Evolutionary conservation across 164 flowering plant genomes (phyloP), one percentile per base, ranked within the genome.

Genomic region (Malania oleifera): DNA sequence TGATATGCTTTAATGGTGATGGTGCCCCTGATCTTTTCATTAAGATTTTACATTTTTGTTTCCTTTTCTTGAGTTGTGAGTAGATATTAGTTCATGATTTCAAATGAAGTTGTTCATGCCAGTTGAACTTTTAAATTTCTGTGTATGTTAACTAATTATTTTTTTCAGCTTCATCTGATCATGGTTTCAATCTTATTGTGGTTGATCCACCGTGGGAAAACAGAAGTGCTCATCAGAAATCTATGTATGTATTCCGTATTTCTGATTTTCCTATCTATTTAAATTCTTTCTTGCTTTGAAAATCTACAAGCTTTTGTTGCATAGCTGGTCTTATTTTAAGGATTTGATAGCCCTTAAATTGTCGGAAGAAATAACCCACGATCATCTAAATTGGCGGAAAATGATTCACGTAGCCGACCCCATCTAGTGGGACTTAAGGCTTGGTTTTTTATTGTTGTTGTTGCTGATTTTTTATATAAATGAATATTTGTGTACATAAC

Each of bases 191-290:
- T 70, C 82, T 93, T 35, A 89, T 93, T 44, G 75, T 90, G 31
- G 69, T 90, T 35, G 97, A 93, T 80, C 98, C 98, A 27, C 98
- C 98, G 6, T 93, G 98, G 98, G 98, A 90, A 69, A 93, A 87
- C 67, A 75, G 80, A 76, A 87, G 95, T 71, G 98, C 93, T 38
- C 76, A 51, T 54, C 96, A 88, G 63, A 93, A 90, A 61, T 75
- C 72, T 8, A 56, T 63, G 98, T 86, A 76, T 31, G 84, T 62
- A 22, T 43, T 53, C 17, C 18, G 10, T 25, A 40, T 40, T 31
- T n/a, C n/a, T n/a, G 9, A 31, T 31, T 31, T 31, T 31, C 4
- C 35, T 9, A 31, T 31, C 35, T 9, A 31, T 4, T 31, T 31
- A 31, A 31, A 4, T 31, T 31, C 9, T 31, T 9, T 31, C 9